phyloP scores from a whole-genome alignment of 2,329 filamentous ascomycete species.

The Talaromyces sp. region DNA sequence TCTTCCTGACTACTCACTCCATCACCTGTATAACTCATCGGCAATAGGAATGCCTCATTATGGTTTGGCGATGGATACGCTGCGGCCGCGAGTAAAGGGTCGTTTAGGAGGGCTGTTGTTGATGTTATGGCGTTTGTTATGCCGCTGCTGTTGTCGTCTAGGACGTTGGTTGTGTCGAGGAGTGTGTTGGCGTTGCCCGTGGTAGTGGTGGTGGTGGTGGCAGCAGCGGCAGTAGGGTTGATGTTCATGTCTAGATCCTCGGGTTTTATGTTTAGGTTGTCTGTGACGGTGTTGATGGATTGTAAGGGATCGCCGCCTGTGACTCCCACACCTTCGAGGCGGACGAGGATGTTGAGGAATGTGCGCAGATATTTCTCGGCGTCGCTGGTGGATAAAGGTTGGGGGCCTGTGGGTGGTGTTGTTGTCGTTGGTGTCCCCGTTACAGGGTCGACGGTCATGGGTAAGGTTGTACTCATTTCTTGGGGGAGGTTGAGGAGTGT shows the following conservation, averaged over 20 bases:
- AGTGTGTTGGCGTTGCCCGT: not conserved
- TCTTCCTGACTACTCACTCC: slow-evolving; percentile 60
- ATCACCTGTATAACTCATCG: slow-evolving; percentile 38
- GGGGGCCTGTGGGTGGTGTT: slow-evolving; percentile 26
- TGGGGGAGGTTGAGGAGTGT: slow-evolving; percentile 68
- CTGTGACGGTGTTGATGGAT: slow-evolving; percentile 2
- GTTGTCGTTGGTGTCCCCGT: slow-evolving; percentile 7
- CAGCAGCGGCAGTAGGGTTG: not conserved
- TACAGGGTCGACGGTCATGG: not conserved
- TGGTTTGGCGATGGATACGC: slow-evolving; percentile 12
- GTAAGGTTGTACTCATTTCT: slow-evolving; percentile 29
- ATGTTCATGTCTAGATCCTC: slow-evolving; percentile 2
- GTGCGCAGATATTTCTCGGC: slow-evolving; percentile 70
- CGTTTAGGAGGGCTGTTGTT: slow-evolving; percentile 7
- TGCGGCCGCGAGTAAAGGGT: slow-evolving; percentile 27
- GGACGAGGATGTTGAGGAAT: slow-evolving; percentile 72
- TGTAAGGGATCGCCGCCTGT: slow-evolving; percentile 15
- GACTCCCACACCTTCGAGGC: slow-evolving; percentile 64
- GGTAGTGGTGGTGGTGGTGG: not conserved
- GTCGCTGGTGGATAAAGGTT: slow-evolving; percentile 44
- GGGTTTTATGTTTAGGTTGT: slow-evolving; percentile 4
- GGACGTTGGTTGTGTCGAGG: not conserved
- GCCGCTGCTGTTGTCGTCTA: not conserved
- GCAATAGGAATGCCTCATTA: slow-evolving; percentile 29
- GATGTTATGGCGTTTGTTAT: not conserved